Conservation (phyloP, 169 alveolate species). For the Babesia divergens region DNA sequence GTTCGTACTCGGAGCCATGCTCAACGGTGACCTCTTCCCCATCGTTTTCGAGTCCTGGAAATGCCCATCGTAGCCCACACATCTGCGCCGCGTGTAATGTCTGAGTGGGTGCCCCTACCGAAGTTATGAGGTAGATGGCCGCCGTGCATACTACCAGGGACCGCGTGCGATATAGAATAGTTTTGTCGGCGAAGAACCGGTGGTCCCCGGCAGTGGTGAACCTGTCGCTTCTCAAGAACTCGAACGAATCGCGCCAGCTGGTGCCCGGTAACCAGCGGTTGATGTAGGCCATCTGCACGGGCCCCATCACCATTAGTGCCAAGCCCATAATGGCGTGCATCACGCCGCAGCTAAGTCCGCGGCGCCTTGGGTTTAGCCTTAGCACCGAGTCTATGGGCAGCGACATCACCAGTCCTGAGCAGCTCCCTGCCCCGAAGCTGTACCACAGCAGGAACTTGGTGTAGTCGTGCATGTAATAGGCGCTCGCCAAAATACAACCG, state of each 20-base stretch:
- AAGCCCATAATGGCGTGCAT: constrained; percentile 40
- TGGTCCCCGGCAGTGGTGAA: neutral
- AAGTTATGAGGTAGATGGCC: neutral
- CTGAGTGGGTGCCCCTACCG: neutral
- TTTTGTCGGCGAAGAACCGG: neutral
- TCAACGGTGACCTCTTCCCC: neutral
- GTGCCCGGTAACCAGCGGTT: neutral
- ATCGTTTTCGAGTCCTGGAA: neutral
- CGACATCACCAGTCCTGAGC: constrained; percentile 52
- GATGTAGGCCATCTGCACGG: constrained; percentile 38
- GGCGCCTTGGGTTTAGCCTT: constrained; percentile 14
- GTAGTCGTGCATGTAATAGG: constrained; percentile 17
- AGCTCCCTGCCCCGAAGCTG: constrained; percentile 35
- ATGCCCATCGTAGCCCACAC: constrained; percentile 16
- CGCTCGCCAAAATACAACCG: constrained; percentile 9
- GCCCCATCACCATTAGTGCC: constrained; percentile 5
- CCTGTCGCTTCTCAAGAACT: too few species aligned
- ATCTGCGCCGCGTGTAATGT: neutral
- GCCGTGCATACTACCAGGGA: neutral
- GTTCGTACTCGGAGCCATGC: constrained; percentile 40
- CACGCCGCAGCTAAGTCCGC: constrained; percentile 42
- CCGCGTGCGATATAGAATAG: neutral
- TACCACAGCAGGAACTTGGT: constrained; percentile 19
- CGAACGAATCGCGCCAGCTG: too few species aligned
- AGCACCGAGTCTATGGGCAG: constrained; percentile 50